Base-by-base conservation (phyloP, 2,329 filamentous ascomycete species). In the Phoma herbarum region DNA sequence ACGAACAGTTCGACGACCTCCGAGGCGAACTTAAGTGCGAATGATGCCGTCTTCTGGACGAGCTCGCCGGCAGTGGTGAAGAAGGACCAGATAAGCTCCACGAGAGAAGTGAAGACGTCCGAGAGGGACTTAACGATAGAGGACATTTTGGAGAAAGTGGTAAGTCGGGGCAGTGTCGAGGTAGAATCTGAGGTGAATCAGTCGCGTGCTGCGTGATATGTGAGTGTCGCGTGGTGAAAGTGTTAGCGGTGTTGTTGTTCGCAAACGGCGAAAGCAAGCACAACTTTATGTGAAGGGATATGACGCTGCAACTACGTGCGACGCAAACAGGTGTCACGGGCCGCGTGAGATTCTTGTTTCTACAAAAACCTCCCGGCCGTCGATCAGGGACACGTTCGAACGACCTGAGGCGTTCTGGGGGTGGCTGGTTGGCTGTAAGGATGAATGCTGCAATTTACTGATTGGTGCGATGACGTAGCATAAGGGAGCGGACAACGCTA, bases 81-180 rank as follows among this genome's bases (percentile, higher is more conserved):
- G 72, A 77, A 68, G n/a, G 72, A 73, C 62, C 62, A 72, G 29
- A 76, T 60, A 31, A 77, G 66, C 57, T 74, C 74, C 57, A 76
- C 43, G 33, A 77, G 37, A 7, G 73, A 75, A 22, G 64, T 53
- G 59, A 69, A 58, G 54, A 77, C 62, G 64, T 77, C 74, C 37
- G 61, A 61, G 42, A 77, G 57, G n/a, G 74, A 70, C 18, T 57
- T 53, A 49, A 76, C 31, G 59, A 77, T 74, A 18, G 72, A 74
- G 8, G 73, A 69, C 75, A 77, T 76, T 29, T n/a, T 16, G n/a
- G 11, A 18, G 4, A 11, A 31, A 31, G 29, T n/a, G n/a, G 29
- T 31, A 12, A 11, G 29, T 31, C 2, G 29, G 11, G 9, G 29
- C 9, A 31, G 11, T 4, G 9, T 31, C 29, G 29, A 35, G 2